Evolutionary conservation across 2,329 filamentous ascomycete species (phyloP).

Genomic region (Hansfordia pulvinata): DNA sequence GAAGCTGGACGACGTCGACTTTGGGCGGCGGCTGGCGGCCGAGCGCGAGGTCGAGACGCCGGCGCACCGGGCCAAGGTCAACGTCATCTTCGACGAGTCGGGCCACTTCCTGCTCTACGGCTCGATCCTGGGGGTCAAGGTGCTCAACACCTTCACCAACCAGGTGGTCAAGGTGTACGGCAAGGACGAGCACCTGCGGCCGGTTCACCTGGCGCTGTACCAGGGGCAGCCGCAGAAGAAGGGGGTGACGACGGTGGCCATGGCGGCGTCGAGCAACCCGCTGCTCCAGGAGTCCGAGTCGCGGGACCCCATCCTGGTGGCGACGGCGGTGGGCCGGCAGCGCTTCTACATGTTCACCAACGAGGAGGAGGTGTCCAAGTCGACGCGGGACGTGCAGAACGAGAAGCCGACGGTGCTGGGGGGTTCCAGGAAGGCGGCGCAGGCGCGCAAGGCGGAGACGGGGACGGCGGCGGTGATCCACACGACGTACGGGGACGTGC

Average conservation of each 20-base stretch:
- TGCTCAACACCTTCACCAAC: constrained; percentile 92
- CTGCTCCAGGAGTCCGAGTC: constrained; percentile 84
- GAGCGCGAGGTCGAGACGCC: constrained; percentile 76
- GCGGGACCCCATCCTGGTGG: constrained; percentile 77
- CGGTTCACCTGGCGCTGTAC: constrained; percentile 74
- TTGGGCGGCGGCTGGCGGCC: constrained; percentile 72
- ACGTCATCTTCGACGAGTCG: constrained; percentile 91
- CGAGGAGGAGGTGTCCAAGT: constrained; percentile 69
- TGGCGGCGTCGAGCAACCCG: constrained; percentile 92
- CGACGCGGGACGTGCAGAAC: constrained; percentile 82
- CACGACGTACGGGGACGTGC: constrained; percentile 88
- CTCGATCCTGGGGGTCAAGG: constrained; percentile 83
- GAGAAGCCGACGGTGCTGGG: constrained; percentile 68
- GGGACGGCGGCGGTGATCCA: constrained; percentile 76
- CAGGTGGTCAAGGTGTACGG: constrained; percentile 82
- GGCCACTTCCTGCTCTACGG: constrained; percentile 92
- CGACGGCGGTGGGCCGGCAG: constrained; percentile 72
- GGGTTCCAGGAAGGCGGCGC: constrained; percentile 39
- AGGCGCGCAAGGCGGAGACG: constrained; percentile 53
- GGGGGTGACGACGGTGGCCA: constrained; percentile 81
- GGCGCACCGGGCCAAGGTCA: constrained; percentile 54
- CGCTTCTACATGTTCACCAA: constrained; percentile 99
- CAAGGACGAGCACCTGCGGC: constrained; percentile 75
- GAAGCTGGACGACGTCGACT: constrained; percentile 81
- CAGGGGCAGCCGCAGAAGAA: constrained; percentile 95